Conservation (phyloP, 1,139 yeast genomes). For the Suhomyces wounanorum region DNA sequence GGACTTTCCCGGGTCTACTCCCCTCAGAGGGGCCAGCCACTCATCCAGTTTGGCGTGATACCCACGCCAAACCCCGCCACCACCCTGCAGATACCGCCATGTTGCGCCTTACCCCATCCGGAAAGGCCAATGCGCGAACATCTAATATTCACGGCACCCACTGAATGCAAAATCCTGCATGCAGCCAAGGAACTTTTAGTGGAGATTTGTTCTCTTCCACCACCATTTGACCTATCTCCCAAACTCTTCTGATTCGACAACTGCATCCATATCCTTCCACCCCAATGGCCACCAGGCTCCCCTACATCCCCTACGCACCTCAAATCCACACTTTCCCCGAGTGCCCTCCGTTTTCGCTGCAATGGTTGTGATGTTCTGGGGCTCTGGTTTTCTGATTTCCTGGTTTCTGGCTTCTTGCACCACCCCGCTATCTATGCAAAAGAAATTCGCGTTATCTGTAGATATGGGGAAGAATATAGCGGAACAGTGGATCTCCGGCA, state of each 20-base stretch:
- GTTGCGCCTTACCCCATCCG: constrained; percentile 1
- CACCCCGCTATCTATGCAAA: constrained; percentile 5
- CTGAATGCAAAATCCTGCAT: constrained; percentile 4
- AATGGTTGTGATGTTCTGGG: too few relatives aligned
- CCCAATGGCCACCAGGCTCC: too few relatives aligned
- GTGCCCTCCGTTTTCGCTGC: too few relatives aligned
- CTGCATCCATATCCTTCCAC: too few relatives aligned
- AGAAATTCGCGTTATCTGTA: constrained; percentile 5
- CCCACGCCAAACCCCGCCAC: background rate
- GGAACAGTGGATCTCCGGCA: background rate
- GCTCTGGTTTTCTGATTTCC: too few relatives aligned
- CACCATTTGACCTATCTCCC: too few relatives aligned
- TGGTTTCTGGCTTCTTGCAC: background rate
- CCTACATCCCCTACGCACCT: too few relatives aligned
- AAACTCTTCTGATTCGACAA: too few relatives aligned
- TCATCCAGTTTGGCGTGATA: too few relatives aligned
- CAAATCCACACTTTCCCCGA: background rate
- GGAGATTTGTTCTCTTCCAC: too few relatives aligned
- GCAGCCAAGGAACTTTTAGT: background rate
- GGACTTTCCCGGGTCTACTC: background rate
- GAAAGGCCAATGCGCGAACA: constrained; percentile 3
- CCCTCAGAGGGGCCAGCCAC: background rate
- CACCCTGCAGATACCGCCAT: background rate
- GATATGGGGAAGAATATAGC: constrained; percentile 1
- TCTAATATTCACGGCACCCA: background rate